These are phyloP conservation scores for Heimioporus punctisporus DNA, from an alignment of 1,284 basidiomycete genomes.

Conservation along the genomic window DNA sequence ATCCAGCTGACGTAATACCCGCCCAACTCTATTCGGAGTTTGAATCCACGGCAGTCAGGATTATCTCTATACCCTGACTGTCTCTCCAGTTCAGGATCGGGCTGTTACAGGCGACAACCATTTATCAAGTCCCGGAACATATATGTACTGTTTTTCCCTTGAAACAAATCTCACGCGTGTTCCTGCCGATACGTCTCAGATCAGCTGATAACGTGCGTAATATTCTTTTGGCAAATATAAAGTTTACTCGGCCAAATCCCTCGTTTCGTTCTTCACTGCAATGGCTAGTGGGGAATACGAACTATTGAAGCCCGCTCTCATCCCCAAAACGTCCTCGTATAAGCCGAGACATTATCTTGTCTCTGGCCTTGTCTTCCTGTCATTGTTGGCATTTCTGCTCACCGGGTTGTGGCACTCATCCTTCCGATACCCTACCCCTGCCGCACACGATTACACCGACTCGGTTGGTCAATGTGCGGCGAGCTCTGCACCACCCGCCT, in stretches of 20 bases:
- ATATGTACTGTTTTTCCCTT: too few relatives aligned
- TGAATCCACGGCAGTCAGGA: background rate
- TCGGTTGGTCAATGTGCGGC: conserved; percentile 37
- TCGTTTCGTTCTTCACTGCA: background rate
- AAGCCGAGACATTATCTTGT: conserved; percentile 13
- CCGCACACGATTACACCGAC: background rate
- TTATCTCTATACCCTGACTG: too few relatives aligned
- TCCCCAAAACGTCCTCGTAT: background rate
- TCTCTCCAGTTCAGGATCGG: too few relatives aligned
- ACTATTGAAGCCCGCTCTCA: conserved; percentile 10
- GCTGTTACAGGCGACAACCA: too few relatives aligned
- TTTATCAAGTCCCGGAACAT: too few relatives aligned
- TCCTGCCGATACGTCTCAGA: too few relatives aligned
- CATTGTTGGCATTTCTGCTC: conserved; percentile 12
- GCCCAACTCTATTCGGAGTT: background rate
- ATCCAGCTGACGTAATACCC: too few relatives aligned
- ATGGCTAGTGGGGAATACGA: conserved; percentile 24
- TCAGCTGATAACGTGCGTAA: too few relatives aligned
- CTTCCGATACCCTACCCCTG: background rate
- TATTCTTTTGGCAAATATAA: too few relatives aligned
- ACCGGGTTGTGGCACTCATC: conserved; percentile 8
- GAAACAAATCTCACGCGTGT: too few relatives aligned
- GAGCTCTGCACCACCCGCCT: conserved; percentile 33
- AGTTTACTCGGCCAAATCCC: too few relatives aligned
- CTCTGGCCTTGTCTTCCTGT: conserved; percentile 12